Conservation (phyloP, 768 basidiomycete genomes). For the Pisolithus tinctorius region DNA sequence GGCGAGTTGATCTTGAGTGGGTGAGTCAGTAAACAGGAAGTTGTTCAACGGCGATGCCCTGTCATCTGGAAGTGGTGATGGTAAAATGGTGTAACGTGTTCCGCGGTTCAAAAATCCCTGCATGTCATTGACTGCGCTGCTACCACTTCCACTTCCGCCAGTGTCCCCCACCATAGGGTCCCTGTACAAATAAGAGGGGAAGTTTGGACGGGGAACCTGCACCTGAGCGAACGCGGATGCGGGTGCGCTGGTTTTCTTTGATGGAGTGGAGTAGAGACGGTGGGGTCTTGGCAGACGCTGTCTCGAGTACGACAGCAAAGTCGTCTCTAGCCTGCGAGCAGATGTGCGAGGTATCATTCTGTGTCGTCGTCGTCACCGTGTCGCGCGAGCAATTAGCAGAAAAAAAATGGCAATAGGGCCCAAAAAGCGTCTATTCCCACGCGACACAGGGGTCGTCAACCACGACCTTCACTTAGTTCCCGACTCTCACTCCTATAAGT, state of each 20-base stretch:
- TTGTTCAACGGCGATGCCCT: slow-evolving; percentile 29
- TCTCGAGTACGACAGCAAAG: slow-evolving; percentile 53
- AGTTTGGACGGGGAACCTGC: slow-evolving; percentile 31
- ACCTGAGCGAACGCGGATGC: slow-evolving; percentile 39
- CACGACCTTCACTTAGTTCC: too few relatives aligned
- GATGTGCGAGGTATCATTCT: slow-evolving; percentile 26
- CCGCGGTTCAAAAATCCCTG: slow-evolving; percentile 44
- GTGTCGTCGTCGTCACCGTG: slow-evolving; percentile 3
- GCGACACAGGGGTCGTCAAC: background rate
- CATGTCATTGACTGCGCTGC: slow-evolving; percentile 31
- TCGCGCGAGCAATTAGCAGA: background rate
- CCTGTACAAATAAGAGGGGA: slow-evolving; percentile 32
- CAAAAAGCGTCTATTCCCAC: background rate
- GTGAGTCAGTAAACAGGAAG: slow-evolving; percentile 57
- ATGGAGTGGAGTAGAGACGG: slow-evolving; percentile 63
- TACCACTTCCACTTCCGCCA: slow-evolving; percentile 2
- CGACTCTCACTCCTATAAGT: too few relatives aligned
- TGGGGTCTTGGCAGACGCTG: slow-evolving; percentile 64
- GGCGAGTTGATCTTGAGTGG: slow-evolving; percentile 61
- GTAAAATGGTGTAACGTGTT: slow-evolving; percentile 50
- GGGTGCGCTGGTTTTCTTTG: slow-evolving; percentile 48
- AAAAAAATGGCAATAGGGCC: background rate
- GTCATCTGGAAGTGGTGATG: slow-evolving; percentile 57
- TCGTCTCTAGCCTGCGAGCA: slow-evolving; percentile 26
- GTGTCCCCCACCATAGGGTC: slow-evolving; percentile 12